Evolutionary conservation across 169 alveolate genomes (phyloP), one percentile per base, ranked within the genome.

Genomic region (Plasmodium gallinaceum): DNA sequence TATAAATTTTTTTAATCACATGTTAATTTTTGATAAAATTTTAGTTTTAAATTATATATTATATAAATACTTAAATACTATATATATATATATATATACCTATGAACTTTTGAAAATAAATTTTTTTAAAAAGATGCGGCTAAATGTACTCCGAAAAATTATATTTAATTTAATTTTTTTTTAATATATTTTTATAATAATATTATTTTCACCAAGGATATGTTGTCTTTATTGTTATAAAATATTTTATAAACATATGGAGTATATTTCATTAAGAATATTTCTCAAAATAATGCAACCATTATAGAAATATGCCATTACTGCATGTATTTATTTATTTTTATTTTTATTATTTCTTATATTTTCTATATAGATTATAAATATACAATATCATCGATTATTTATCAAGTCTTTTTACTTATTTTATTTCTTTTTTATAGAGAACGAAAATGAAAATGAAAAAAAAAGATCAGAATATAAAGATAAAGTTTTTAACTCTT

Each of bases 361-460:
- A 26, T 14, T 22, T n/a, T 22, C 8, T 9, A 48, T 32, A 32
- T 32, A 32, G 39, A 32, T 32, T 52, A 52, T 14, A 54, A 18
- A 14, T 54, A 22, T 10, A 54, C 64, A 54, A 54, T 54, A 16
- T 54, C 14, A 39, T 32, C 24, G 7, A 69, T 69, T 20, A 20
- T 45, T 54, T 14, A 51, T 61, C 37, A 45, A 45, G 32, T 20
- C 62, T 60, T 52, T 76, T 76, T 39, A 12, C 32, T 61, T 58
- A 58, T 57, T 74, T 43, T 60, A 37, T 57, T 48, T 20, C 24
- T 22, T 62, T 48, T 61, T 57, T 76, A 37, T 68, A 76, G 89
- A 76, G 7, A 65, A 20, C 39, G 89, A 76, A n/a, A 65, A 20
- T 57, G 89, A 76, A 62, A 64, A 76, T 64, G 89, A 76, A 8